A percentile compares a stretch with the other conserved stretches of the same genome.
These are phyloP conservation scores for Conticribra weissflogii DNA, from an alignment of 108 stramenopile genomes.

Conservation along the genomic window DNA sequence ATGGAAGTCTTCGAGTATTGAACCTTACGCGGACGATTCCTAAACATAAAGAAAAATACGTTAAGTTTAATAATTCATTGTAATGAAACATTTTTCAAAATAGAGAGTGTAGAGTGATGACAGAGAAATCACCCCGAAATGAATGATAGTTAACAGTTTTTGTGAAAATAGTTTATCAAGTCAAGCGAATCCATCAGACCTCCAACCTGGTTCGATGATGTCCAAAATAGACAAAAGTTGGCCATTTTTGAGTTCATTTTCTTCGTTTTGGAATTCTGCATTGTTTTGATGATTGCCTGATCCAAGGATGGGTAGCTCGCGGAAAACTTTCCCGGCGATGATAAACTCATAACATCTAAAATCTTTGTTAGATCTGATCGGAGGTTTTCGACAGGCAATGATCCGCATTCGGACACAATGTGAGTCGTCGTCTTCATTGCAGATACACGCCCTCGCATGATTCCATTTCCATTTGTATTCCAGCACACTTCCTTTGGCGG, in stretches of 20 bases:
- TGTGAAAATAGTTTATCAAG: background rate
- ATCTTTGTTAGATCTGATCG: slow-evolving; percentile 28
- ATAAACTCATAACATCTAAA: slow-evolving; percentile 50
- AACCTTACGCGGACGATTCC: too few species aligned
- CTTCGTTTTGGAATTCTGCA: slow-evolving; percentile 31
- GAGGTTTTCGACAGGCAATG: slow-evolving; percentile 44
- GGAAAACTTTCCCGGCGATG: slow-evolving; percentile 30
- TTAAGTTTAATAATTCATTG: too few species aligned
- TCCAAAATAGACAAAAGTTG: slow-evolving; percentile 33
- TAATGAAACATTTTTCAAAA: too few species aligned
- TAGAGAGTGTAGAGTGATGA: background rate
- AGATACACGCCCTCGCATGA: slow-evolving; percentile 22
- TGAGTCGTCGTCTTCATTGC: slow-evolving; percentile 3
- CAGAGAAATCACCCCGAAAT: background rate
- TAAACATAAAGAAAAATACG: too few species aligned
- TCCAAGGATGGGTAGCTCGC: slow-evolving; percentile 15
- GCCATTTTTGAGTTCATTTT: slow-evolving; percentile 16
- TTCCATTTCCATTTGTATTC: slow-evolving; percentile 41
- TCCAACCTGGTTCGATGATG: slow-evolving; percentile 42
- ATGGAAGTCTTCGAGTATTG: too few species aligned
- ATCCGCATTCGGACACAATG: slow-evolving; percentile 23
- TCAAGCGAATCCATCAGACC: slow-evolving; percentile 25
- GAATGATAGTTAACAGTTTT: background rate
- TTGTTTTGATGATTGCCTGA: background rate
- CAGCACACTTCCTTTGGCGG: slow-evolving; percentile 36